Evolutionary conservation across 2,329 filamentous ascomycete species (phyloP), one percentile per base, ranked within the genome.

Genomic region (Exophiala calicioides): DNA sequence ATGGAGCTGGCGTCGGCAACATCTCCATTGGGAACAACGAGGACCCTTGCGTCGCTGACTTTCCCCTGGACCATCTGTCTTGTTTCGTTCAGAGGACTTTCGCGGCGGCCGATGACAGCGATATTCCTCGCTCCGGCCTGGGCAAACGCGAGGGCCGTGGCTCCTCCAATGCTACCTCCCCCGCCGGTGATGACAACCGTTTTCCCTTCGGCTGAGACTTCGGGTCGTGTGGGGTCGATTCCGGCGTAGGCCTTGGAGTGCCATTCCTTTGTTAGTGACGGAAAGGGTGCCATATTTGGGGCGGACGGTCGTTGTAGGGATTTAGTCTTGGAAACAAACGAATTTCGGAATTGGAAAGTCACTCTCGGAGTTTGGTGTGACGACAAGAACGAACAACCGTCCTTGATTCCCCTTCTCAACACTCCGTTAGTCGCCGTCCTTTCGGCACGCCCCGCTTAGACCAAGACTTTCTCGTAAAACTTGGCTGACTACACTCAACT

Each of bases 101-200:
- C 40, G 3, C 26, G 13, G 7, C 81, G 74, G 0, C 78, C 79
- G 4, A 66, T 71, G 13, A 84, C 65, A 12, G 73, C 74, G 43
- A 85, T 78, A 18, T 64, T 60, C 0, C 72, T 68, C 19, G 73
- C 75, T 3, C 76, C 75, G 3, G 79, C 78, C 53, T 65, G 65
- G 13, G 79, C 80, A 55, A 74, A 83, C 6, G 76, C 73, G 10
- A 76, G 57, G 1, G 78, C 79, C 3, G 73, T 77, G 10, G 73
- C 70, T 2, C 65, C 66, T 4, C 81, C 79, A 27, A 81, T 72
- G 3, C 79, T 78, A 30, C 72, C 73, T 2, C 73, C 76, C 0
- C 74, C 78, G 7, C 79, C 80, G 0, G 73, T 79, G 43, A 83
- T 73, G 45, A 84, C 68, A 32, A 77, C 65, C n/a, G 41, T 46